Evolutionary conservation across 2,329 filamentous ascomycete genomes (phyloP).

Genomic region (Ophiostoma perfectum): DNA sequence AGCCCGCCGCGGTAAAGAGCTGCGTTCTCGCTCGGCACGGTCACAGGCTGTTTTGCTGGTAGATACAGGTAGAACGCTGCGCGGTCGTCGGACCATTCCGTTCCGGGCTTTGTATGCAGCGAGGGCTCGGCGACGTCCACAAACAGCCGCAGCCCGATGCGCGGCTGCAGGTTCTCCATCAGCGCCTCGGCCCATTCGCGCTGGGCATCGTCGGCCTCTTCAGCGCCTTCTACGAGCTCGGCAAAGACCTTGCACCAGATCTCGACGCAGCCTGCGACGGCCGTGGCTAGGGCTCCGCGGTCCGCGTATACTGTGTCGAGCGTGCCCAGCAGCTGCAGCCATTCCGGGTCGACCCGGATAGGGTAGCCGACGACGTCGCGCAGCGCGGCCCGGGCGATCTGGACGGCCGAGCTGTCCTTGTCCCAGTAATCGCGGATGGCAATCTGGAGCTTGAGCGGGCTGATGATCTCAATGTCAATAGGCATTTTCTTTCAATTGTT

Average conservation of each 20-base stretch:
- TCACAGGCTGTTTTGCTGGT: neutral
- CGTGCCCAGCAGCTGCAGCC: slow-evolving; percentile 38
- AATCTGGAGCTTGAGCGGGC: slow-evolving; percentile 41
- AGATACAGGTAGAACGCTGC: neutral
- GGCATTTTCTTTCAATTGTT: neutral
- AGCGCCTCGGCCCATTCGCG: slow-evolving; percentile 41
- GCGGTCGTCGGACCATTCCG: neutral
- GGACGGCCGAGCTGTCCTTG: slow-evolving; percentile 33
- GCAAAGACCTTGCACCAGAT: slow-evolving; percentile 38
- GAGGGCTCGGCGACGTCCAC: slow-evolving; percentile 31
- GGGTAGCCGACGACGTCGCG: slow-evolving; percentile 37
- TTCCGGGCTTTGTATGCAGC: slow-evolving; percentile 28
- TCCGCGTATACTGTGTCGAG: slow-evolving; percentile 39
- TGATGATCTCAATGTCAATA: slow-evolving; percentile 26
- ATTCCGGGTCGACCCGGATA: slow-evolving; percentile 40
- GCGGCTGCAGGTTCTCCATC: slow-evolving; percentile 34
- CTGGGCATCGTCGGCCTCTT: slow-evolving; percentile 33
- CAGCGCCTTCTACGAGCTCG: slow-evolving; percentile 34
- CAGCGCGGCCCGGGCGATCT: slow-evolving; percentile 33
- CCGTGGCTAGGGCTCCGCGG: slow-evolving; percentile 36
- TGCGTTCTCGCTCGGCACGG: neutral
- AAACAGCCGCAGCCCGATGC: slow-evolving; percentile 32
- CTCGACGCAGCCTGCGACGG: slow-evolving; percentile 36
- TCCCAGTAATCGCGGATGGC: slow-evolving; percentile 43
- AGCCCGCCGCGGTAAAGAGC: neutral